These are phyloP conservation scores for Fomitopsis betulina DNA, from an alignment of 1,284 basidiomycete species.

Conservation along the genomic window DNA sequence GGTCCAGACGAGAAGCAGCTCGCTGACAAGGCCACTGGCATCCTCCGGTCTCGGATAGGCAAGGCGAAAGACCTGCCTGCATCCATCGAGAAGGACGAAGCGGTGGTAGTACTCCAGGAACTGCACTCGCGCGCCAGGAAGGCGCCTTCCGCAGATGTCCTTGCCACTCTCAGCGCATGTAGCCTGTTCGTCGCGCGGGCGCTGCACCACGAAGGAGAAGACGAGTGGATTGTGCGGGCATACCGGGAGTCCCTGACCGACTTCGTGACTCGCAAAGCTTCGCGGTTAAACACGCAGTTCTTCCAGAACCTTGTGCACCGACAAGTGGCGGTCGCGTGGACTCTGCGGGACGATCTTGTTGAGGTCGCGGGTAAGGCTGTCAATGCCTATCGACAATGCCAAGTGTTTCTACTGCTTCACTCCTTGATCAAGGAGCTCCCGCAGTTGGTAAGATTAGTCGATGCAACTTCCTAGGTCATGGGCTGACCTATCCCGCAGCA, in stretches of 20 bases:
- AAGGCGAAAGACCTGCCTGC: constrained; percentile 70
- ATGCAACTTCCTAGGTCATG: background rate
- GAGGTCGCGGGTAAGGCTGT: constrained; percentile 52
- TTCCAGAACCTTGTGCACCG: constrained; percentile 78
- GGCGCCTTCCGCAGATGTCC: constrained; percentile 59
- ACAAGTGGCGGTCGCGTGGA: constrained; percentile 68
- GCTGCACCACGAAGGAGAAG: constrained; percentile 42
- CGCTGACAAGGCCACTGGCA: constrained; percentile 77
- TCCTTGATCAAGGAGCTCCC: constrained; percentile 59
- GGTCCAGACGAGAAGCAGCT: constrained; percentile 81
- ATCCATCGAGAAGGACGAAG: constrained; percentile 41
- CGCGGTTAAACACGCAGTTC: constrained; percentile 70
- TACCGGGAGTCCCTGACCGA: constrained; percentile 75
- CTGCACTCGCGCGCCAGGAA: constrained; percentile 77
- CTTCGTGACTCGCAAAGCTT: constrained; percentile 80
- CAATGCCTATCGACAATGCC: constrained; percentile 73
- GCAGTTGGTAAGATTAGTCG: constrained; percentile 37
- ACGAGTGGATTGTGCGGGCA: constrained; percentile 40
- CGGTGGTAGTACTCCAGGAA: constrained; percentile 50
- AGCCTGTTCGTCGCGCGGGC: constrained; percentile 71
- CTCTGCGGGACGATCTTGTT: constrained; percentile 55
- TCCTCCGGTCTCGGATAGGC: constrained; percentile 71
- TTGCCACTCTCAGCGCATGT: constrained; percentile 61
- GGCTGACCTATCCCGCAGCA: constrained; percentile 8
- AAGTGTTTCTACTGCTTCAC: constrained; percentile 73